Evolutionary conservation across 352 stramenopile genomes (phyloP).

Genomic region (Chrysophaeum taylorii): DNA sequence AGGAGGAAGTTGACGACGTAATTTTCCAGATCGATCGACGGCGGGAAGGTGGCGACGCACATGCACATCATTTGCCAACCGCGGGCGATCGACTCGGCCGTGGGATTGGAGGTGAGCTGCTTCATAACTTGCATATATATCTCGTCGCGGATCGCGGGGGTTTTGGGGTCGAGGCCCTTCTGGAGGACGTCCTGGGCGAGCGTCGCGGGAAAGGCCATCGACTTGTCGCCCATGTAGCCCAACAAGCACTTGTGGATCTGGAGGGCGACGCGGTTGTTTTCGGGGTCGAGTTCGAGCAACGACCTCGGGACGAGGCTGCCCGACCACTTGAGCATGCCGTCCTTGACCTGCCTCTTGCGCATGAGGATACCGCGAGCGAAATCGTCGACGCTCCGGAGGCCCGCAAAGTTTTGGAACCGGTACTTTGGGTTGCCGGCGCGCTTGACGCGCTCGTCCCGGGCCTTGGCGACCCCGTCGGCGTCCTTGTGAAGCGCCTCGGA

Average conservation of each 20-base stretch:
- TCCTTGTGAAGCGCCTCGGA: slow-evolving; percentile 5
- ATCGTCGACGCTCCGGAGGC: slow-evolving; percentile 38
- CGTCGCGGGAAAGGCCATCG: slow-evolving; percentile 82
- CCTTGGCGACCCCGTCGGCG: slow-evolving; percentile 16
- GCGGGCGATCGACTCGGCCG: slow-evolving; percentile 70
- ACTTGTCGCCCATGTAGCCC: slow-evolving; percentile 84
- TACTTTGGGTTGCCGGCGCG: slow-evolving; percentile 33
- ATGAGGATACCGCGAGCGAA: slow-evolving; percentile 39
- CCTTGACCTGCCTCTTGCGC: slow-evolving; percentile 41
- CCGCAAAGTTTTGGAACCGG: slow-evolving; percentile 39
- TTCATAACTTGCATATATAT: slow-evolving; percentile 85
- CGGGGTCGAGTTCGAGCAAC: slow-evolving; percentile 42
- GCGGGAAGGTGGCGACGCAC: slow-evolving; percentile 75
- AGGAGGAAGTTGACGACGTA: slow-evolving; percentile 78
- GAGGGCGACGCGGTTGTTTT: slow-evolving; percentile 42
- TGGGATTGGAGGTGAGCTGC: slow-evolving; percentile 77
- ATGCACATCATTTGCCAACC: slow-evolving; percentile 84
- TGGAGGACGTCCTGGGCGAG: slow-evolving; percentile 81
- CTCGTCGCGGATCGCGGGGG: slow-evolving; percentile 69
- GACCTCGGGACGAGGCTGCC: slow-evolving; percentile 40
- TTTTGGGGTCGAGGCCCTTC: slow-evolving; percentile 63
- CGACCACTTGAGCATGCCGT: slow-evolving; percentile 43
- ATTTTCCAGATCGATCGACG: slow-evolving; percentile 65
- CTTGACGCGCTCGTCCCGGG: slow-evolving; percentile 27
- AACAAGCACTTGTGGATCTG: slow-evolving; percentile 80